Conservation (phyloP, 2,329 filamentous ascomycete species). For the Penicillium thymicola region DNA sequence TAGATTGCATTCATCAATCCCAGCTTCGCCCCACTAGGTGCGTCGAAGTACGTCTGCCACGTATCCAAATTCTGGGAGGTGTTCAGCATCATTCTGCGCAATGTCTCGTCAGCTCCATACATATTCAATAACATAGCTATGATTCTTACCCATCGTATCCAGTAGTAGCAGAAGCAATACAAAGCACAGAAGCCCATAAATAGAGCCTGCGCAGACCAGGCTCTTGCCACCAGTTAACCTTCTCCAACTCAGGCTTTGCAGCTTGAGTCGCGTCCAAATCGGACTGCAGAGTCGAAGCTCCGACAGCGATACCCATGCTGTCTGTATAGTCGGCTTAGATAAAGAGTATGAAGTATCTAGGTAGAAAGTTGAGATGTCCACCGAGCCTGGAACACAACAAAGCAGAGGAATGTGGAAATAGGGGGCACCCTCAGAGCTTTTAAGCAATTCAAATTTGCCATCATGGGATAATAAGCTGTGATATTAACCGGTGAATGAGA, state of each 20-base stretch:
- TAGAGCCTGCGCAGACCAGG: conserved; percentile 58
- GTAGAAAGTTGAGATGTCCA: neutral
- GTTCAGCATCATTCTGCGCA: conserved; percentile 43
- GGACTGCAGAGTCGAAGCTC: conserved; percentile 11
- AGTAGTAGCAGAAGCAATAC: conserved; percentile 60
- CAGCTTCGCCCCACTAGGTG: conserved; percentile 38
- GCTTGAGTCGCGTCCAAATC: conserved; percentile 13
- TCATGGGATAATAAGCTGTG: neutral
- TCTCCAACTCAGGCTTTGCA: conserved; percentile 52
- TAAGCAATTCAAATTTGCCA: conserved; percentile 9
- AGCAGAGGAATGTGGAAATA: neutral
- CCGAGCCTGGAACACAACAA: neutral
- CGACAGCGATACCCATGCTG: conserved; percentile 15
- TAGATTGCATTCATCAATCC: conserved; percentile 48
- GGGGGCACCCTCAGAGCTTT: neutral
- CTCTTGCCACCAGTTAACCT: conserved; percentile 56
- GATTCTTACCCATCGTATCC: conserved; percentile 55
- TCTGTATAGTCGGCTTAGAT: neutral
- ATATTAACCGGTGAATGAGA: conserved; percentile 7
- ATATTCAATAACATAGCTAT: too few species aligned
- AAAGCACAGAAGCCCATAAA: conserved; percentile 52
- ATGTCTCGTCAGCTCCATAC: neutral
- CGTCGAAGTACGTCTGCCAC: conserved; percentile 39
- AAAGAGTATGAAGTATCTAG: neutral
- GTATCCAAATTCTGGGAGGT: conserved; percentile 42